These are phyloP conservation scores for Lunularia cruciata DNA, from an alignment of 225 moss, liverwort and hornwort genomes.

Conservation along the genomic window DNA sequence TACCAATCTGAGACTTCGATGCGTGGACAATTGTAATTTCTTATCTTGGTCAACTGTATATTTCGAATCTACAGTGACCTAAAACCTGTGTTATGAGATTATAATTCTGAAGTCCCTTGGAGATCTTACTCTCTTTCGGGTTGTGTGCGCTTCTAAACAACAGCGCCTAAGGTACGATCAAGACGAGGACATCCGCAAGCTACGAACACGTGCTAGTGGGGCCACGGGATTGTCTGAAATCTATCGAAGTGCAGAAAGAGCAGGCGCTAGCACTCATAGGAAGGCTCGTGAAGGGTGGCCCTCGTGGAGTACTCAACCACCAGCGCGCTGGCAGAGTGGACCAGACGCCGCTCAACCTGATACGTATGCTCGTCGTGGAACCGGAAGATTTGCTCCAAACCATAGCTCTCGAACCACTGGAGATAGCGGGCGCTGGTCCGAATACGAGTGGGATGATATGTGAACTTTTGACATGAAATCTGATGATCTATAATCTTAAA, in stretches of 20 bases:
- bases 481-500: neutral
- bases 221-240: constrained; percentile 35
- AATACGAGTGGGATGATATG: constrained; percentile 56
- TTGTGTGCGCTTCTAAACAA: neutral
- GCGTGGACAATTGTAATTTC: too few species aligned
- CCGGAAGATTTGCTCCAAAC: constrained; percentile 41
- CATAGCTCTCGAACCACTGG: constrained; percentile 42
- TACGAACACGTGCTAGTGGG: constrained; percentile 60
- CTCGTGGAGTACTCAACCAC: constrained; percentile 44
- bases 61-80: too few species aligned
- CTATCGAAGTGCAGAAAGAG: constrained; percentile 54
- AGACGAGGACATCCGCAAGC: constrained; percentile 81
- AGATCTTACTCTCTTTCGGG: too few species aligned
- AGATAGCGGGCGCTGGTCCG: constrained; percentile 42
- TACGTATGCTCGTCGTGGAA: constrained; percentile 81
- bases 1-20: too few species aligned
- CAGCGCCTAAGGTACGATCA: constrained; percentile 68
- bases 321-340: constrained; percentile 93
- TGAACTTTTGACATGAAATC: constrained; percentile 6
- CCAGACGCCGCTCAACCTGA: constrained; percentile 97
- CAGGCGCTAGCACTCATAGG: constrained; percentile 46
- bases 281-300: constrained; percentile 70
- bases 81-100: too few species aligned
- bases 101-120: too few species aligned
- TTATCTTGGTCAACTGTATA: too few species aligned